These are phyloP conservation scores for Fusarium continuum DNA, from an alignment of 2,329 filamentous ascomycete species.

Conservation along the genomic window DNA sequence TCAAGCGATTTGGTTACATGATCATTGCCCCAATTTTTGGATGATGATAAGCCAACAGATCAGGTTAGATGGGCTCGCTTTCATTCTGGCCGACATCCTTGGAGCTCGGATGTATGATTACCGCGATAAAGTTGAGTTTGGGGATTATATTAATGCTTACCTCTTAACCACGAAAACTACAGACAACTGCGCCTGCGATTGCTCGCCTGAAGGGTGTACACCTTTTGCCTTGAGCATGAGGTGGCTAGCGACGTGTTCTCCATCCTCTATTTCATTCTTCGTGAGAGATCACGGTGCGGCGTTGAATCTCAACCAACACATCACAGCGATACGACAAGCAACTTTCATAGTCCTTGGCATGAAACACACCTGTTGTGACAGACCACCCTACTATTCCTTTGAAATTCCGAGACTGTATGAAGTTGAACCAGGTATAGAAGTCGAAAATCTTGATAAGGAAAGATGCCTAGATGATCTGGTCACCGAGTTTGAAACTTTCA, in stretches of 20 bases:
- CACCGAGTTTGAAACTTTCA: not conserved
- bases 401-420: rapidly evolving
- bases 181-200: not conserved
- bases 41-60: not conserved
- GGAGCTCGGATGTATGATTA: rapidly evolving
- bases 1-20: not conserved
- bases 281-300: rapidly evolving
- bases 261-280: not conserved
- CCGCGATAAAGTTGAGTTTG: rapidly evolving
- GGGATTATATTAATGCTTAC: not conserved
- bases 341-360: not conserved
- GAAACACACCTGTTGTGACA: not conserved
- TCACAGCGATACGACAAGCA: not conserved
- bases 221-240: not conserved
- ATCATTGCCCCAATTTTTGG: not conserved
- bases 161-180: rapidly evolving
- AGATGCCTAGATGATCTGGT: not conserved
- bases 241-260: not conserved
- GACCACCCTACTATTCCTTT: rapidly evolving
- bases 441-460: not conserved
- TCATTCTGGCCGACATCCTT: not conserved
- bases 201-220: not conserved
- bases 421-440: too few relatives aligned
- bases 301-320: not conserved
- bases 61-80: not conserved